Evolutionary conservation across 2,329 filamentous ascomycete genomes (phyloP), one percentile per base, ranked within the genome.

Genomic region (Pseudogymnoascus sp.): DNA sequence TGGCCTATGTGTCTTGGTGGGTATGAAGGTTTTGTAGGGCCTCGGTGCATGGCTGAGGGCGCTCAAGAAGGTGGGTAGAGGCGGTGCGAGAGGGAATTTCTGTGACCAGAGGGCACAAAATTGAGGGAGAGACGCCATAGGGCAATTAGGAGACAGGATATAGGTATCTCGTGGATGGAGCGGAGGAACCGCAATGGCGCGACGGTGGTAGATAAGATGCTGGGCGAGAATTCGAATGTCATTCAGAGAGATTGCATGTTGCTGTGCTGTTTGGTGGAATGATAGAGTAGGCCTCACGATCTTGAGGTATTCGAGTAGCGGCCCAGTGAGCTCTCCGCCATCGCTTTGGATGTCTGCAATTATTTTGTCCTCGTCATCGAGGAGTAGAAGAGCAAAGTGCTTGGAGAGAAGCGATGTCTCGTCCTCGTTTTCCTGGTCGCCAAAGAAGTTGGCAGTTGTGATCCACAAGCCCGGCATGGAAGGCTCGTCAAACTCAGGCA

Each of bases 131-230:
- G 86, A 85, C 61, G 82, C 79, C 70, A 92, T 83, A 70, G 96
- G 88, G 66, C 91, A 92, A 73, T 96, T 96, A 0, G 93, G 93
- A 1, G 91, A 96, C 29, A 97, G 85, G 36, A 97, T 89, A 75
- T 97, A 99, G 10, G 88, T 89, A 73, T 97, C 93, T 59, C 93
- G 84, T 47, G 90, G 89, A 71, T 97, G 92, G 5, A 99, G 83
- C 0, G 95, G 95, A 4, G 91, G 90, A 42, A 97, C 93, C 14
- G 93, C 89, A 65, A 96, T 90, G 57, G 93, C 95, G 64, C 93
- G 88, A 23, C 95, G 87, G 93, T 93, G 97, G 77, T 96, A 96
- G 66, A 97, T 92, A 67, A 99, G 88, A 77, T 97, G 95, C 64
- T 91, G 89, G 8, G 93, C 92, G 66, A 96, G 90, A 69, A 91